A percentile compares a stretch with the other conserved stretches of the same genome.
These are phyloP conservation scores for Wickerhamiella azyma DNA, from an alignment of 805 yeast genomes.

Conservation along the genomic window DNA sequence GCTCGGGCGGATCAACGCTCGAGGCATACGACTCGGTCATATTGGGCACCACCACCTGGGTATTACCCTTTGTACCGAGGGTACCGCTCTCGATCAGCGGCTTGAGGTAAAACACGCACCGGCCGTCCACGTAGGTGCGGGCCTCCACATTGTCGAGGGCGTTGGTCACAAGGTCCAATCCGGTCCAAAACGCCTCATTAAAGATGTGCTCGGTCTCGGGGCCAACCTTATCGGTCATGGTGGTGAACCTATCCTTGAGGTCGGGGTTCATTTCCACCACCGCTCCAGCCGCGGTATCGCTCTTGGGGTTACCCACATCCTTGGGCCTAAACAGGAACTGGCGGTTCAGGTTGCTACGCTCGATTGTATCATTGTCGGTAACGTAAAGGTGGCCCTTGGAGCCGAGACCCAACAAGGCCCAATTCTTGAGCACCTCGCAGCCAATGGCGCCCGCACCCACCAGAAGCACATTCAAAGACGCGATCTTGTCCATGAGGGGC, in stretches of 20 bases:
- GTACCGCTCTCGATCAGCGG: conserved; percentile 94
- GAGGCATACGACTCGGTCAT: conserved; percentile 93
- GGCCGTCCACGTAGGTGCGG: conserved; percentile 91
- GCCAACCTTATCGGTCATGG: conserved; percentile 80
- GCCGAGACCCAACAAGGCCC: conserved; percentile 96
- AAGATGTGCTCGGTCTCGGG: conserved; percentile 81
- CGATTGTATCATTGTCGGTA: conserved; percentile 92
- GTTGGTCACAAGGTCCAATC: conserved; percentile 80
- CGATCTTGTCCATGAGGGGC: conserved; percentile 55
- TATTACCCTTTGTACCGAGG: conserved; percentile 95
- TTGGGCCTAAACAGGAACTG: conserved; percentile 90
- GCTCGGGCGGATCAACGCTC: conserved; percentile 97
- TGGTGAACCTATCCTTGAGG: conserved; percentile 58
- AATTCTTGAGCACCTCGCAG: conserved; percentile 94
- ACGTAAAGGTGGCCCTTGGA: conserved; percentile 69
- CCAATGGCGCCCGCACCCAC: conserved; percentile 99
- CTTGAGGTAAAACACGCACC: conserved; percentile 85
- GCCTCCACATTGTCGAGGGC: conserved; percentile 98
- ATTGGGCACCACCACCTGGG: conserved; percentile 88
- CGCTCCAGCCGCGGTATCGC: conserved; percentile 81
- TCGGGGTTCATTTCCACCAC: conserved; percentile 78
- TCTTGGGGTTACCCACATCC: conserved; percentile 85
- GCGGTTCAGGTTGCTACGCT: conserved; percentile 88
- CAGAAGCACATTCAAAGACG: conserved; percentile 69
- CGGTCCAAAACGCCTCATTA: conserved; percentile 72